Evolutionary conservation across 2,329 filamentous ascomycete species (phyloP).

Genomic region (Ceratocystis huliohia): DNA sequence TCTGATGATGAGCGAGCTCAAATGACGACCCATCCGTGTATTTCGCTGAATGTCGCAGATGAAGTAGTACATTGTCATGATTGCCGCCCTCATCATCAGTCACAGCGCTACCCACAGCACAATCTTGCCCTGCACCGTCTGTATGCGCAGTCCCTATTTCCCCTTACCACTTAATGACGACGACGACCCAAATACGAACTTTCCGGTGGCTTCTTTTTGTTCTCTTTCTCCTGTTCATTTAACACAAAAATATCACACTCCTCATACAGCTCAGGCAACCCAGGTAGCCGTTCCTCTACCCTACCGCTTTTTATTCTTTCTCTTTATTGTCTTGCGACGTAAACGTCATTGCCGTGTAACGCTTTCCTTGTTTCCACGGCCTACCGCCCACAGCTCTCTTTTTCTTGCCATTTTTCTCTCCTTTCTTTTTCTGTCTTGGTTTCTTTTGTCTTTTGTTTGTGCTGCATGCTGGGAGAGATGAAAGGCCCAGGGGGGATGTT

Average conservation of each 20-base stretch:
- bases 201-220: not conserved
- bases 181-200: slow-evolving; percentile 8
- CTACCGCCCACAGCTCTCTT: not conserved
- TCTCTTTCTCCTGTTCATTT: not conserved
- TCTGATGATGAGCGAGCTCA: not conserved
- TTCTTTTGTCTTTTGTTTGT: slow-evolving; percentile 1
- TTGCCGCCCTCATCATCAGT: not conserved
- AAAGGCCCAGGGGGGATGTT: not conserved
- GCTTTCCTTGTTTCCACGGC: not conserved
- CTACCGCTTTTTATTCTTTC: not conserved
- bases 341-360: not conserved
- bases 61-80: not conserved
- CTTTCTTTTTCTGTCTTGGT: not conserved
- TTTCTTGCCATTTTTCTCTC: not conserved
- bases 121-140: not conserved
- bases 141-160: slow-evolving; percentile 25
- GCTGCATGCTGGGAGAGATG: not conserved
- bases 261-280: too few species aligned
- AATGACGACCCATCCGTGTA: not conserved
- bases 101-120: not conserved
- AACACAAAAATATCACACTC: not conserved
- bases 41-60: not conserved
- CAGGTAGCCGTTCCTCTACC: not conserved
- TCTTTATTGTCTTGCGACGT: not conserved
- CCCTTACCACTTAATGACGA: slow-evolving; percentile 8